A percentile compares a stretch with the other conserved stretches of the same genome.
phyloP scores from a whole-genome alignment of 768 basidiomycete genomes.

The Rickenella mellea region DNA sequence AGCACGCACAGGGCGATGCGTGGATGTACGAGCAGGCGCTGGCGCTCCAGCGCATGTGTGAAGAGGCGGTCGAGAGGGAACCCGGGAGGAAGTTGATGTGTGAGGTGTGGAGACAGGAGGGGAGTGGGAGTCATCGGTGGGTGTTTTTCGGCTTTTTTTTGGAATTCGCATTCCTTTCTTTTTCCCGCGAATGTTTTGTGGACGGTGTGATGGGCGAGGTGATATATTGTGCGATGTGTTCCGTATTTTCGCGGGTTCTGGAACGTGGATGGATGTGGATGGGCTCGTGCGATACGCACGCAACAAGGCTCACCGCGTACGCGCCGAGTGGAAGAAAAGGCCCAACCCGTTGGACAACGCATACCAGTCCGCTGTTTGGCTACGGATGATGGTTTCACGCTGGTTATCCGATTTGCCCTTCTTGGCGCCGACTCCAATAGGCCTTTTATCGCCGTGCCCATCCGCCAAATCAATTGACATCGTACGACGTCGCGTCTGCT shows the following conservation, averaged over 20 bases:
- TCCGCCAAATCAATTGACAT: background rate
- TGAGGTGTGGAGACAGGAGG: constrained; percentile 85
- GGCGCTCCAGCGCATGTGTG: constrained; percentile 52
- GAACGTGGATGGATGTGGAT: too few relatives aligned
- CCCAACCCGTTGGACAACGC: too few relatives aligned
- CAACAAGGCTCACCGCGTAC: too few relatives aligned
- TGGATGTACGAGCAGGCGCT: constrained; percentile 72
- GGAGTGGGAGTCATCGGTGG: constrained; percentile 81
- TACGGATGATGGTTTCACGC: too few relatives aligned
- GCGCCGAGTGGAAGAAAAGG: too few relatives aligned
- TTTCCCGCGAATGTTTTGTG: background rate
- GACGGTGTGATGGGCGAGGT: background rate
- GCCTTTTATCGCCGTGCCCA: background rate
- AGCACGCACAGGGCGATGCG: constrained; percentile 76
- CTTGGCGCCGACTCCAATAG: background rate
- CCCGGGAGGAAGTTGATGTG: constrained; percentile 61
- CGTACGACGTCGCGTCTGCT: background rate
- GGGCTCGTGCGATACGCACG: too few relatives aligned
- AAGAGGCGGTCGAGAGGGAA: constrained; percentile 25
- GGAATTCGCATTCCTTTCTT: background rate
- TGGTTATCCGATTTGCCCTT: background rate
- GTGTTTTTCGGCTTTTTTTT: constrained; percentile 15
- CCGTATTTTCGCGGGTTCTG: too few relatives aligned
- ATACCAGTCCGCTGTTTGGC: too few relatives aligned
- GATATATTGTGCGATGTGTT: too few relatives aligned